Percentiles rank a stretch among this genome's conserved stretches.
Conservation (phyloP, 78 protist genomes). For the Dictyostelium purpureum region DNA sequence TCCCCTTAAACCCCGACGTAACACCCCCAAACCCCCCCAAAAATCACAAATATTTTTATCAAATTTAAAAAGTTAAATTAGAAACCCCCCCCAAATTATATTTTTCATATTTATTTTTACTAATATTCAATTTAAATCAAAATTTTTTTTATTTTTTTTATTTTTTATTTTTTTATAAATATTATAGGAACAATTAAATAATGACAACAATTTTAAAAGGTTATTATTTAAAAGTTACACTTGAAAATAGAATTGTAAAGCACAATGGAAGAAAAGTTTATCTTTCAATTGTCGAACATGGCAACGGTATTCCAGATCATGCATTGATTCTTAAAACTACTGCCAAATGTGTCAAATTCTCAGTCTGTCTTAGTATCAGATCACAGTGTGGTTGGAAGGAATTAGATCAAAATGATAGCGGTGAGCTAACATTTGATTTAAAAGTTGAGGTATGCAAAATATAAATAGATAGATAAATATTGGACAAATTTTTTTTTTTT, state of each 20-base stretch:
- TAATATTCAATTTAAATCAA: too few species aligned
- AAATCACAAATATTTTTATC: too few species aligned
- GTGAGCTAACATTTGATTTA: conserved; percentile 61
- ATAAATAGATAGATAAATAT: not conserved
- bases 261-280: conserved; percentile 73
- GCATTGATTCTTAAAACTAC: conserved; percentile 59
- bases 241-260: conserved; percentile 64
- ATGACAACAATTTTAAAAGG: conserved; percentile 78
- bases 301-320: conserved; percentile 68
- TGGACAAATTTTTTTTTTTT: not conserved
- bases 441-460: conserved; percentile 40
- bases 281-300: conserved; percentile 73
- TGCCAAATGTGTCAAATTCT: conserved; percentile 64
- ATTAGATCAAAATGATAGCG: conserved; percentile 69
- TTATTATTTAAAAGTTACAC: conserved; percentile 62
- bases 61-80: too few species aligned
- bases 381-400: conserved; percentile 79
- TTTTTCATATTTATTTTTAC: too few species aligned
- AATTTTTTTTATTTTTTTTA: too few species aligned
- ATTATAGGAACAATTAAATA: not conserved
- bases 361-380: conserved; percentile 69
- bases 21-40: too few species aligned
- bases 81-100: too few species aligned
- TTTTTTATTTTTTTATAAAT: not conserved
- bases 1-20: not conserved